Evolutionary conservation across 208 protist species (phyloP), one percentile per base, ranked within the genome.

Genomic region (Trichomonas tenax): DNA sequence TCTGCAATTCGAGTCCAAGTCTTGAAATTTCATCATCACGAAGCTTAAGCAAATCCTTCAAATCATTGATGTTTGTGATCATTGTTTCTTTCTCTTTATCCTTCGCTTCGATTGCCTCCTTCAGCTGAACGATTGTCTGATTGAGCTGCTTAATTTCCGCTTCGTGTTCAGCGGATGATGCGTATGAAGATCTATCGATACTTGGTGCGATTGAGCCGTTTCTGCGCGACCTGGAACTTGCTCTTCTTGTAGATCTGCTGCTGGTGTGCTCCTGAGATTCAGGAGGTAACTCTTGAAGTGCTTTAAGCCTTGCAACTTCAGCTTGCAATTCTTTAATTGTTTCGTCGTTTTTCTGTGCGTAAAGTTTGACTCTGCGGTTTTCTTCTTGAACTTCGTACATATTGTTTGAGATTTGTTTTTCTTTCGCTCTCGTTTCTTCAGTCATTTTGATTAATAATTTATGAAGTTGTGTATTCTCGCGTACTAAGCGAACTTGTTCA

Each of bases 21-120:
- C 86, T 23, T 34, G 41, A 23, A 17, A 93, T 93, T 93, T 93
- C 86, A 93, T 93, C 86, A 93, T 93, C 86, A 10, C 86, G 23
- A 51, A 93, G 17, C 51, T 93, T 93, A 6, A 93, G 8, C 8
- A 51, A 34, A 93, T 51, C 45, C 45, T 93, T 44, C 11, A 93
- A 44, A 6, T 93, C 86, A 26, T 23, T 51, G 3, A 93, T 93
- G 23, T 38, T 48, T 31, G 82, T 46, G 6, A 51, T 93, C 46
- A 44, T 31, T 34, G 44, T 51, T 93, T 93, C 86, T 44, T 41
- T 26, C 41, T 93, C 44, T 93, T 93, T 93, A 21, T 72, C 58
- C 26, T 72, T 72, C 2, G 26, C 2, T 8, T 72, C 58, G 4
- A 72, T 72, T 17, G 58, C 26, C 26, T 72, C 58, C 26, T 72